Evolutionary conservation across 225 moss, liverwort and hornwort species (phyloP), one percentile per base, ranked within the genome.

Genomic region (Bryum argenteum): DNA sequence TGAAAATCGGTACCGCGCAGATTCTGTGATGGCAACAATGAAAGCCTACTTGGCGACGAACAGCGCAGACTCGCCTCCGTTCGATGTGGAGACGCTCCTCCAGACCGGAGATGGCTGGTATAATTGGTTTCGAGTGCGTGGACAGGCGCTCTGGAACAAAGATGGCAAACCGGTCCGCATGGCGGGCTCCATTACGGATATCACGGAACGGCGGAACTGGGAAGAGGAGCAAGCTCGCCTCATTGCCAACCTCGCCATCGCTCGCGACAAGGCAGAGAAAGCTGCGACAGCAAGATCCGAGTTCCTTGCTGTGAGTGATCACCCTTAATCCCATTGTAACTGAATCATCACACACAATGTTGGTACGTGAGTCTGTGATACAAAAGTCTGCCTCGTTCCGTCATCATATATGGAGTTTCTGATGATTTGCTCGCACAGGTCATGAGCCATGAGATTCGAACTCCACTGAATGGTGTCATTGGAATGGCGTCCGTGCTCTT

Each of bases 381-480:
- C 26, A 26, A 26, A 26, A 2, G 2, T 4, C 26, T 33, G 33
- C 33, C 33, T n/a, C 33, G 33, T 4, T 33, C 33, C 33, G 33
- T 33, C 33, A 33, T 33, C 33, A 33, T 33, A 33, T 0, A 0
- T 33, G 33, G 33, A 33, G 33, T 6, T 33, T 6, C 33, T 44
- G 12, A 44, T 12, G 44, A 44, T 44, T 44, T 11, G 14, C 11
- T 48, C 17, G 48, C 16, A 48, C 48, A 48, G 84, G 75, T 84
- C 11, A 85, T 85, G 85, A 82, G 82, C 71, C 82, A 86, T 65
- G 85, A 86, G 74, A 82, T 86, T 2, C 52, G 85, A n/a, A 82
- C 82, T 0, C 85, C 85, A 10, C 57, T 86, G 60, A 82, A 79
- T 45, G 85, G 85, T 18, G 85, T 86, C 15, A 82, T 86, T 9